Conservation (phyloP, 2,329 filamentous ascomycete species). For the Colletotrichum sp. region DNA sequence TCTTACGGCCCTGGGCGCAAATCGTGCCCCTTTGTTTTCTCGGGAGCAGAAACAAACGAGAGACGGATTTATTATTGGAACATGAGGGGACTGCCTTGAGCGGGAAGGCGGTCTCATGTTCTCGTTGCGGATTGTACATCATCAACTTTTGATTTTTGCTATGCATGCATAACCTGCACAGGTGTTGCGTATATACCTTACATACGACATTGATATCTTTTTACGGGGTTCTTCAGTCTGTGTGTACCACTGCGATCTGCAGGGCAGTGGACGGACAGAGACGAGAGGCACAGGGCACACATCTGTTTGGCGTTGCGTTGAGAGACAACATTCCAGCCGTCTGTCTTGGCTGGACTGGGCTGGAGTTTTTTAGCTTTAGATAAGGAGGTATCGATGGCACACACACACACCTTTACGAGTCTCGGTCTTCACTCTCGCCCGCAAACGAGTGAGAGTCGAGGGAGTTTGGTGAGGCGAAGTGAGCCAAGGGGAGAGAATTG, state of each 20-base stretch:
- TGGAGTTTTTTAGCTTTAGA: not conserved
- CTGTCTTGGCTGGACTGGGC: slow-evolving; percentile 9
- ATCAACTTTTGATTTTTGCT: not conserved
- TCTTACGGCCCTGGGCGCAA: not conserved
- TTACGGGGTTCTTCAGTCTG: not conserved
- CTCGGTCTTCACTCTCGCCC: not conserved
- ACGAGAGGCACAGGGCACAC: not conserved
- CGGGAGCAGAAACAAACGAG: not conserved
- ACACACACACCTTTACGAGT: not conserved
- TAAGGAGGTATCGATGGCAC: slow-evolving; percentile 2
- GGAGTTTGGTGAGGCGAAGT: not conserved
- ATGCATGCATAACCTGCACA: not conserved
- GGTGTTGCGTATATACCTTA: not conserved
- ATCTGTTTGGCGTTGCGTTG: slow-evolving; percentile 17
- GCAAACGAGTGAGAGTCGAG: slow-evolving; percentile 1
- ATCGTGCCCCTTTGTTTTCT: not conserved
- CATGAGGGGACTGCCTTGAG: not conserved
- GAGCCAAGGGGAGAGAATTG: not conserved
- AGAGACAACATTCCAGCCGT: slow-evolving; percentile 20
- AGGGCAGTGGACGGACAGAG: not conserved
- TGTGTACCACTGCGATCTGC: not conserved
- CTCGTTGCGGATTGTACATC: not conserved
- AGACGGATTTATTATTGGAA: slow-evolving; percentile 20
- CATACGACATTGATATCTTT: not conserved
- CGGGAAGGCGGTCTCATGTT: not conserved